Base-by-base conservation (phyloP, 805 yeast genomes). In the Myxozyma nipponensis region DNA sequence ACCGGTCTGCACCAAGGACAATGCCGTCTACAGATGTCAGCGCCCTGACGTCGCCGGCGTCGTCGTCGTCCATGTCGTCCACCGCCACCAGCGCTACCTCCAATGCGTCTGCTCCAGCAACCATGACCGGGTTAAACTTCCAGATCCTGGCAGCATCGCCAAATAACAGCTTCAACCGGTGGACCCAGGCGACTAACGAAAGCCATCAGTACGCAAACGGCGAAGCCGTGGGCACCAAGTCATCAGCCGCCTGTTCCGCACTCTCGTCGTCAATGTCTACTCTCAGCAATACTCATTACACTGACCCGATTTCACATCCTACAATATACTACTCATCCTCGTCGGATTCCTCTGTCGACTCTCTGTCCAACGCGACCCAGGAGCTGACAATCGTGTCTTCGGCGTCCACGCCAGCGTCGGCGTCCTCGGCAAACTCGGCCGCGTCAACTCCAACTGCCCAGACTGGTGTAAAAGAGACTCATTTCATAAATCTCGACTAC, bases 391-490 rank as follows among this genome's bases (percentile, higher is more conserved):
- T 53, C n/a, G 43, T 30, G n/a, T 52, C 56, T 19, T 48, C 43
- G 17, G 37, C 53, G 2, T 39, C 58, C 35, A 45, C 43, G 15
- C 49, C 49, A n/a, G 44, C 49, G 24, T n/a, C 36, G 21, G 10
- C 30, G 1, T 26, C 32, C 5, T 46, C 57, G n/a, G 35, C 57
- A 5, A 23, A 21, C 4, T 36, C 53, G 2, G 45, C 49, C 9
- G n/a, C 13, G 9, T 13, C 13, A 28, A 9, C 13, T 9, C 10
- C 7, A 7, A 39, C 32, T 18, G 6, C 30, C 32, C 17, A 22
- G 6, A 28, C 32, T 7, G n/a, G 23, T 15, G 96, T 90, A 4
- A 88, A 85, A 63, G 97, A 91, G 65, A 90, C 96, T 1, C 82
- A 78, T 51, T 77, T 78, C 51, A 86, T 93, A 15, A 78, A 76